A percentile compares a stretch with the other conserved stretches of the same genome.
Conservation (phyloP, 2,329 filamentous ascomycete species). For the Calonectria pteridis region DNA sequence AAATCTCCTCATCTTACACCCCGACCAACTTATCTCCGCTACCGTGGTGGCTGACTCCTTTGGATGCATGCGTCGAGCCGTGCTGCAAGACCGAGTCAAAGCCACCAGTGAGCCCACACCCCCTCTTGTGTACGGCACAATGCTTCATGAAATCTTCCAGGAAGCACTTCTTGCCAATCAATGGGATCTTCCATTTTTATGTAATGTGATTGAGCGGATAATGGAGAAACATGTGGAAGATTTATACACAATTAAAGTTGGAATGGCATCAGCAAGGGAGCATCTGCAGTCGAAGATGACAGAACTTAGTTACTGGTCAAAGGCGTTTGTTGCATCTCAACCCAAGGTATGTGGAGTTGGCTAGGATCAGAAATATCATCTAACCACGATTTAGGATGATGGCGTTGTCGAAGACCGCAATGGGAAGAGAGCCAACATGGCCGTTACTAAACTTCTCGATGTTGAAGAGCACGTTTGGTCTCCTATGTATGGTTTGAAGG, state of each 20-base stretch:
- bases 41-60: constrained; percentile 98
- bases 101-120: constrained; percentile 84
- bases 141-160: constrained; percentile 96
- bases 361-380: not conserved
- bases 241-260: constrained; percentile 87
- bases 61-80: constrained; percentile 88
- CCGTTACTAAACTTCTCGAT: constrained; percentile 92
- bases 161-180: constrained; percentile 85
- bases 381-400: constrained; percentile 63
- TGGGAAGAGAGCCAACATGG: constrained; percentile 81
- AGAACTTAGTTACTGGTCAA: constrained; percentile 86
- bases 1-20: constrained; percentile 91
- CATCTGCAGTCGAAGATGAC: constrained; percentile 87
- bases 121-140: constrained; percentile 89
- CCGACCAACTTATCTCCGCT: constrained; percentile 94
- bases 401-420: constrained; percentile 85
- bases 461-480: constrained; percentile 99
- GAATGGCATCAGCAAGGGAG: constrained; percentile 78
- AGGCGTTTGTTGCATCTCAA: constrained; percentile 78
- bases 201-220: constrained; percentile 74
- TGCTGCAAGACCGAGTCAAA: constrained; percentile 95
- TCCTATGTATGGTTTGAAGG: constrained; percentile 95
- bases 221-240: constrained; percentile 87
- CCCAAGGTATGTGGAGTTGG: constrained; percentile 68
- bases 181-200: constrained; percentile 81